Conservation (phyloP, 495 filamentous ascomycete genomes). For the Lophium mytilinum region DNA sequence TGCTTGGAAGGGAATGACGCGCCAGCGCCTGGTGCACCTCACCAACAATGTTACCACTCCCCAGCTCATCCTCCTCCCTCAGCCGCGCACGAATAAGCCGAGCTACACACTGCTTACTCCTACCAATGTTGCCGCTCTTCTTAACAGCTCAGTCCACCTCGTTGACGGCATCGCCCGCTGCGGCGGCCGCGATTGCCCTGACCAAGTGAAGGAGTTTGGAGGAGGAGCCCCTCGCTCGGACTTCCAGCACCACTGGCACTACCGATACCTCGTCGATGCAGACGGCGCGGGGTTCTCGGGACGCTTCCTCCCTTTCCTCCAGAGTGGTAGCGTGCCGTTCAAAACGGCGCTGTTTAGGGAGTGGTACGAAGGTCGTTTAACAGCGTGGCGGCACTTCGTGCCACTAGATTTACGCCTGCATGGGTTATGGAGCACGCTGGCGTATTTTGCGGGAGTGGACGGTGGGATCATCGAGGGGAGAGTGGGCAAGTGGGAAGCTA, state of each 20-base stretch:
- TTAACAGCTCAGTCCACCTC: slow-evolving; percentile 20
- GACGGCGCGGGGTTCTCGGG: slow-evolving; percentile 61
- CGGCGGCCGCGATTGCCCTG: slow-evolving; percentile 43
- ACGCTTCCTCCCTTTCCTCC: slow-evolving; percentile 55
- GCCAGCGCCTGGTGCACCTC: slow-evolving; percentile 50
- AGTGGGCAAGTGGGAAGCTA: slow-evolving; percentile 24
- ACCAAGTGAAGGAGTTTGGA: slow-evolving; percentile 45
- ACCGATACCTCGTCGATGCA: slow-evolving; percentile 59
- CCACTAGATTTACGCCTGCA: slow-evolving; percentile 56
- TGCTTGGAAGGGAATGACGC: slow-evolving; percentile 49
- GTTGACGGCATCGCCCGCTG: slow-evolving; percentile 47
- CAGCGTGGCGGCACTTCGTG: slow-evolving; percentile 71
- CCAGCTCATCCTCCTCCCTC: slow-evolving; percentile 9
- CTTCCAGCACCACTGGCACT: slow-evolving; percentile 55
- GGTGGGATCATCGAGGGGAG: background rate
- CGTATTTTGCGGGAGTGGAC: slow-evolving; percentile 29
- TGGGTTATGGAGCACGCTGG: slow-evolving; percentile 28
- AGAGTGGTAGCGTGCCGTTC: slow-evolving; percentile 56
- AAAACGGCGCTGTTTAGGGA: slow-evolving; percentile 58
- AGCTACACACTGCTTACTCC: background rate
- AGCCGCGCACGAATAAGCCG: slow-evolving; percentile 9
- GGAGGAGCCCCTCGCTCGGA: slow-evolving; percentile 33
- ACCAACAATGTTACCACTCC: slow-evolving; percentile 40
- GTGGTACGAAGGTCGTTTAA: slow-evolving; percentile 66
- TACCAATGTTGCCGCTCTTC: slow-evolving; percentile 32